phyloP scores from a whole-genome alignment of 1,284 basidiomycete species.

The Puccinia polysora region DNA sequence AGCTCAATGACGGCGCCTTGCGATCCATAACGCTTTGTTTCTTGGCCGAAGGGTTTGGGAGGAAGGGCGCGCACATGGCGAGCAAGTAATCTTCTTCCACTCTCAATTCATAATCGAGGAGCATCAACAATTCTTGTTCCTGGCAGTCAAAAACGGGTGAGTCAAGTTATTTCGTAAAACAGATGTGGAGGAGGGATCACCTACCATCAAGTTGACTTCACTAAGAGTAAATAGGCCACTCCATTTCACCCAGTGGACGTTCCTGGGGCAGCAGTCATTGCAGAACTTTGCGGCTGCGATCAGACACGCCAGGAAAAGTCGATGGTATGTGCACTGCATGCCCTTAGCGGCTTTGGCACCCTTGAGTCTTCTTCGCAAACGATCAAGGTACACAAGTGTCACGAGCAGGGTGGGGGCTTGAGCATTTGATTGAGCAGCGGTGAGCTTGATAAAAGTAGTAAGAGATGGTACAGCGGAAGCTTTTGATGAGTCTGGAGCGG shows the following conservation, averaged over 20 bases:
- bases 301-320: conserved; percentile 89
- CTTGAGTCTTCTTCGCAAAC: conserved; percentile 64
- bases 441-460: conserved; percentile 76
- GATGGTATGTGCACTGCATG: conserved; percentile 85
- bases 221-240: conserved; percentile 35
- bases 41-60: conserved; percentile 8
- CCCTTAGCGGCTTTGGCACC: conserved; percentile 41
- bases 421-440: conserved; percentile 75
- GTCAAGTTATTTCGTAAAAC: neutral
- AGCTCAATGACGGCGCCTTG: conserved; percentile 10
- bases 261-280: conserved; percentile 76
- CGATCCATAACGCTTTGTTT: conserved; percentile 5
- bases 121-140: conserved; percentile 39
- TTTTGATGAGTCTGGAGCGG: conserved; percentile 2
- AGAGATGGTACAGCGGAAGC: conserved; percentile 63
- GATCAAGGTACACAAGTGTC: conserved; percentile 87
- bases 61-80: conserved; percentile 32
- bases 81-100: conserved; percentile 30
- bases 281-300: conserved; percentile 96
- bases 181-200: neutral
- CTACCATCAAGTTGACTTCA: conserved; percentile 39
- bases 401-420: conserved; percentile 86
- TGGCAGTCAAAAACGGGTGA: neutral
- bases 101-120: conserved; percentile 31
- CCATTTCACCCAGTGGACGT: conserved; percentile 43